Percentiles rank a stretch among this genome's conserved stretches.
Evolutionary conservation across 768 basidiomycete genomes (phyloP).

Genomic region (Gyrodon lividus): DNA sequence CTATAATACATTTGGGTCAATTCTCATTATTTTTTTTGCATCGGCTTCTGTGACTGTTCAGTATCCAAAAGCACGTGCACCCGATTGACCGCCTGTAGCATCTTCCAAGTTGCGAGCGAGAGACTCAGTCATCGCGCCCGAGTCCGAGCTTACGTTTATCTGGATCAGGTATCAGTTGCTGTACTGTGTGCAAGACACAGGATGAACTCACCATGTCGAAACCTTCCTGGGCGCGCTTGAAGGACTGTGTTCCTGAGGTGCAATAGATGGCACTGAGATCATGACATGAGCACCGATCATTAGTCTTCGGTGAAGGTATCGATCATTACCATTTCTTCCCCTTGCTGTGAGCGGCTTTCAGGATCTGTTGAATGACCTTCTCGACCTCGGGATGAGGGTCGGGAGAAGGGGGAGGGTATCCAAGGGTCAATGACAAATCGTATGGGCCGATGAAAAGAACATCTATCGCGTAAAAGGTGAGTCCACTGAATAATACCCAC

Average conservation of each 20-base stretch:
- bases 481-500: not conserved
- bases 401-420: constrained; percentile 58
- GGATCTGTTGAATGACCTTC: constrained; percentile 52
- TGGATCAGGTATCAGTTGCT: constrained; percentile 17
- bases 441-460: constrained; percentile 66
- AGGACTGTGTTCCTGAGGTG: constrained; percentile 43
- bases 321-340: constrained; percentile 62
- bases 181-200: not conserved
- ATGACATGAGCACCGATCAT: not conserved
- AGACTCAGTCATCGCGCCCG: constrained; percentile 43
- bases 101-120: constrained; percentile 20
- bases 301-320: not conserved
- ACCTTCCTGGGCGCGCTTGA: constrained; percentile 45
- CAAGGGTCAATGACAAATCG: constrained; percentile 63
- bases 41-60: constrained; percentile 1
- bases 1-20: no score
- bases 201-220: constrained; percentile 48
- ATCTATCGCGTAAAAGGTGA: constrained; percentile 29
- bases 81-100: constrained; percentile 17
- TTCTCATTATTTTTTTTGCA: no score
- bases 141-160: constrained; percentile 51
- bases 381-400: constrained; percentile 68
- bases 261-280: constrained; percentile 48
- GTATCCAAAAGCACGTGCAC: constrained; percentile 11
- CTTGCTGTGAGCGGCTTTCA: constrained; percentile 46